These are phyloP conservation scores for Fusarium sterilihyphosum DNA, from an alignment of 2,329 filamentous ascomycete species.

Conservation along the genomic window DNA sequence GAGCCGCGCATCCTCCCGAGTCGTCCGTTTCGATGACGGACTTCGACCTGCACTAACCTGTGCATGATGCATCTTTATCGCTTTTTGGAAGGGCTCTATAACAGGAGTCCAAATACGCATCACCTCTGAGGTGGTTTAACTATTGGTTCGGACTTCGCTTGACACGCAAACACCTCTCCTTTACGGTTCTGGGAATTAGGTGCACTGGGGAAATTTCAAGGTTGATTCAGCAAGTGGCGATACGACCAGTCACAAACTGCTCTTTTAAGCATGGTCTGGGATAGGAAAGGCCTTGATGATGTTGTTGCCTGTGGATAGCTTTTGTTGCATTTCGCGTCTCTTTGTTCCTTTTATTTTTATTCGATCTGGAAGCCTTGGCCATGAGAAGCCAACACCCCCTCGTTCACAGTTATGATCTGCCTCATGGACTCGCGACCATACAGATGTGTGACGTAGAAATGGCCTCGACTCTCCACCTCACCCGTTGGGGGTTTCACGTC, in stretches of 20 bases:
- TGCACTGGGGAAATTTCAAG: slow-evolving; percentile 44
- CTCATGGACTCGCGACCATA: slow-evolving; percentile 37
- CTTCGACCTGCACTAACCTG: slow-evolving; percentile 51
- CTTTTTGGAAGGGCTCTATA: slow-evolving; percentile 32
- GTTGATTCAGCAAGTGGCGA: slow-evolving; percentile 47
- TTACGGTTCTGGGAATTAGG: slow-evolving; percentile 38
- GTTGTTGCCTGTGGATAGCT: slow-evolving; percentile 45
- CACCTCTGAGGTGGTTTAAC: slow-evolving; percentile 37
- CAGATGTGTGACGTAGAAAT: slow-evolving; percentile 34
- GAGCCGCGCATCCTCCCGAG: slow-evolving; percentile 51
- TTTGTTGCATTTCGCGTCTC: slow-evolving; percentile 31
- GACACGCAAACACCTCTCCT: slow-evolving; percentile 37
- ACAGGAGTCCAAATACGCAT: slow-evolving; percentile 27
- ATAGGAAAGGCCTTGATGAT: slow-evolving; percentile 41
- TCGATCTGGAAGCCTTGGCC: slow-evolving; percentile 37
- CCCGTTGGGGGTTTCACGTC: slow-evolving; percentile 21
- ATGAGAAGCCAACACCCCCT: slow-evolving; percentile 35
- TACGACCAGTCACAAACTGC: slow-evolving; percentile 46
- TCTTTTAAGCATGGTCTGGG: slow-evolving; percentile 42
- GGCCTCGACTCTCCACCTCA: slow-evolving; percentile 25
- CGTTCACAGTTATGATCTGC: slow-evolving; percentile 34
- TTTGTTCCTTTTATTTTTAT: slow-evolving; percentile 28
- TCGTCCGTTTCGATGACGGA: slow-evolving; percentile 55
- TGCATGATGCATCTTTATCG: slow-evolving; percentile 48
- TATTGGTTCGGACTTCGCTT: slow-evolving; percentile 42